A percentile compares a stretch with the other conserved stretches of the same genome.
These are phyloP conservation scores for Zygnema cylindricum DNA, from an alignment of 139 green algal species.

Conservation along the genomic window DNA sequence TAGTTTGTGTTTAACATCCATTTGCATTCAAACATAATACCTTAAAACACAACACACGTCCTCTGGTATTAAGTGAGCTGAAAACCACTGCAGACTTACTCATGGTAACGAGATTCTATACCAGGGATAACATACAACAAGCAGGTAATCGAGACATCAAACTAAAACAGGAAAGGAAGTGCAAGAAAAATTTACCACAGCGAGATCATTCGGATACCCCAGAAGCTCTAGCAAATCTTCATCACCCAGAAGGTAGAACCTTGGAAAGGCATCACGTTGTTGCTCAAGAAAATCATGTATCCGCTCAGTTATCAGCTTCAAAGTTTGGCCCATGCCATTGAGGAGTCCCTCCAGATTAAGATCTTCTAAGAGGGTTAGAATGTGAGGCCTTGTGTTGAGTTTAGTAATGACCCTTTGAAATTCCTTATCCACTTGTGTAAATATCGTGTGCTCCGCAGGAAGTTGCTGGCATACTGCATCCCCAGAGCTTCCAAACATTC, in stretches of 20 bases:
- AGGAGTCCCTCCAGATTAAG: background rate
- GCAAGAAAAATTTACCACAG: background rate
- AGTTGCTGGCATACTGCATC: background rate
- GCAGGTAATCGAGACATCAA: too few relatives aligned
- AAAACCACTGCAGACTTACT: too few relatives aligned
- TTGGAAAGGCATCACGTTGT: constrained; percentile 47
- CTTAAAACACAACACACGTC: too few relatives aligned
- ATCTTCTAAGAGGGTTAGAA: background rate
- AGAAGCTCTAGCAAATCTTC: constrained; percentile 88
- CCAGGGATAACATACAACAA: too few relatives aligned
- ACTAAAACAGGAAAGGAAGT: too few relatives aligned
- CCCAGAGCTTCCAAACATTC: background rate
- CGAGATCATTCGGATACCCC: constrained; percentile 47
- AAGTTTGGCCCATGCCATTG: background rate
- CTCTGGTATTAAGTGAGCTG: too few relatives aligned
- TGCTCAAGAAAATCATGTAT: constrained; percentile 18
- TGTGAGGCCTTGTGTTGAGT: background rate
- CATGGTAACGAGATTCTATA: too few relatives aligned
- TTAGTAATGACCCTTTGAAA: background rate
- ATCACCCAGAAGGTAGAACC: constrained; percentile 89
- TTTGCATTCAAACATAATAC: too few relatives aligned
- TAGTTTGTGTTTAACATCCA: too few relatives aligned
- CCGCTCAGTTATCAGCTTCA: background rate
- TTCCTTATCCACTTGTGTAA: background rate
- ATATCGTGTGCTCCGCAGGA: background rate